These are phyloP conservation scores for Agapanthus africanus DNA, from an alignment of 106 monocot species.

Conservation along the genomic window DNA sequence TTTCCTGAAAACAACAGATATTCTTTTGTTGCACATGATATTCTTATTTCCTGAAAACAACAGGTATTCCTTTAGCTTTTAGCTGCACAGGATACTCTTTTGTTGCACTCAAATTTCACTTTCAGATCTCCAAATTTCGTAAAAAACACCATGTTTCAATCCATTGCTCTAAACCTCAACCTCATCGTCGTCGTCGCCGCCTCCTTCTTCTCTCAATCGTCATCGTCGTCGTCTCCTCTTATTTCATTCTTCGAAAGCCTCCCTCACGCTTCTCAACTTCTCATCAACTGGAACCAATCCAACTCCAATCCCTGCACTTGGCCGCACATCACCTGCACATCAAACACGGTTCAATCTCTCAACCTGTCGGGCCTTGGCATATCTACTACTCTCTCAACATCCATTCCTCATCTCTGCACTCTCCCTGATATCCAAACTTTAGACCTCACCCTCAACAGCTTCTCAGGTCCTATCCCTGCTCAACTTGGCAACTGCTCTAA, in stretches of 20 bases:
- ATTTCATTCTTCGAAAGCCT: constrained; percentile 35
- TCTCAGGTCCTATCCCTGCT: constrained; percentile 52
- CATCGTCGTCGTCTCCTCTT: constrained; percentile 18
- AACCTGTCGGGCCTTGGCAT: constrained; percentile 42
- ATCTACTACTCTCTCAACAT: constrained; percentile 17
- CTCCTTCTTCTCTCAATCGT: background rate
- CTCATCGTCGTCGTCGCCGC: background rate
- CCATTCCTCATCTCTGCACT: constrained; percentile 20
- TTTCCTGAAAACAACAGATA: too few relatives aligned
- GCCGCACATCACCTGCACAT: constrained; percentile 36
- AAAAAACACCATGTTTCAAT: constrained; percentile 2
- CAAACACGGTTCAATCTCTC: constrained; percentile 23
- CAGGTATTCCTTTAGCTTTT: too few relatives aligned
- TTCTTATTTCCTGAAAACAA: too few relatives aligned
- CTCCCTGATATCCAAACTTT: constrained; percentile 26
- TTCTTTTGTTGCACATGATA: too few relatives aligned
- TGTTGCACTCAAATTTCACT: too few relatives aligned
- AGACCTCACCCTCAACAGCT: constrained; percentile 41
- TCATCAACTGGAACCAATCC: constrained; percentile 38
- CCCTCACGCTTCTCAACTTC: constrained; percentile 23
- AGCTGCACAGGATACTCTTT: too few relatives aligned
- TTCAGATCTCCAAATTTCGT: too few relatives aligned
- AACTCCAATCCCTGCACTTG: constrained; percentile 35
- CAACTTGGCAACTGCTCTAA: constrained; percentile 43
- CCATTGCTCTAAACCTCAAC: background rate